Base-by-base conservation (phyloP, 441 rosid species). In the Isatis lusitanica region DNA sequence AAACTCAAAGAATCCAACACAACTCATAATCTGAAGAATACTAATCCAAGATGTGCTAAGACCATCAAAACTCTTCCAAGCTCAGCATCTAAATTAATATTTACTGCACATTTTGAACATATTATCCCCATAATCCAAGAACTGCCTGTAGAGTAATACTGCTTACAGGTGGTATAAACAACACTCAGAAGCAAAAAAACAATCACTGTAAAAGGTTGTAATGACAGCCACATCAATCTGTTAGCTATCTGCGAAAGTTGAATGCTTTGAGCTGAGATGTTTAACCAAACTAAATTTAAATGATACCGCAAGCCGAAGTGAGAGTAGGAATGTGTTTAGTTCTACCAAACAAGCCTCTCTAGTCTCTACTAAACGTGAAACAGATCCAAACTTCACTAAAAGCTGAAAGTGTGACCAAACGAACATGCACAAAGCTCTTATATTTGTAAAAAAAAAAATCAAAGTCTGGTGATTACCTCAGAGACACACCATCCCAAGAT, bases 401-500 rank as follows among this genome's bases (percentile, higher is more conserved):
- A 9, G 21, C 35, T 13, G 28, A 4, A 28, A 42, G 33, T 21
- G 63, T 36, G 47, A 60, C 48, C 65, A 68, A 55, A 39, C 52
- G 3, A 50, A 50, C 44, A 66, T 66, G 55, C 63, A 55, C 38
- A 53, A 67, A 67, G 43, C 24, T 55, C 39, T n/a, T 42, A 8
- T 12, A 21, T 21, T 21, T 21, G 24, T 2, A 21, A 21, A 21
- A 21, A 21, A 6, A 15, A 16, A 16, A 10, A 9, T 9, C 2
- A 8, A 55, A n/a, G 1, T 55, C 66, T 62, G 18, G 2, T 21
- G 11, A 26, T 47, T 63, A 71, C 80, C 76, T 71, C 58, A 58
- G 48, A 71, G 80, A 76, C 30, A 56, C 16, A 70, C 64, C 73
- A 51, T 65, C 73, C 39, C 42, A 52, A 33, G 73, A 71, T 16